These are phyloP conservation scores for Hortaea sp. DNA, from an alignment of 2,329 filamentous ascomycete genomes.

Conservation along the genomic window DNA sequence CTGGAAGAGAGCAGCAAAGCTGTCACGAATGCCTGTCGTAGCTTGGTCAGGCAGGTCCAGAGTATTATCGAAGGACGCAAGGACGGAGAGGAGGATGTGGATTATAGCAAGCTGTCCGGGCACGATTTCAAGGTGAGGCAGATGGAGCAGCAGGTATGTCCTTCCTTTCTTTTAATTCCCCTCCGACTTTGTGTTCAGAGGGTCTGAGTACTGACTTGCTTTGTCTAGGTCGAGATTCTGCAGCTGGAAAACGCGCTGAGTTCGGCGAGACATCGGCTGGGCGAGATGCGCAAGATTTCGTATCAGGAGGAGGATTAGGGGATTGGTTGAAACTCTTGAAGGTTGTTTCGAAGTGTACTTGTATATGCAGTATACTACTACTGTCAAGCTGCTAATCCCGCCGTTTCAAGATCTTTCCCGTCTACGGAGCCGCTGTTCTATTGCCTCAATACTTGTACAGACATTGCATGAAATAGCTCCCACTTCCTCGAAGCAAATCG, in stretches of 20 bases:
- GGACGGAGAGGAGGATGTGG: slow-evolving; percentile 67
- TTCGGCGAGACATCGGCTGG: slow-evolving; percentile 69
- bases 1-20: slow-evolving; percentile 88
- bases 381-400: background rate
- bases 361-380: background rate
- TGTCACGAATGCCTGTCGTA: slow-evolving; percentile 78
- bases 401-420: background rate
- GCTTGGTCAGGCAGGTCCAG: slow-evolving; percentile 87
- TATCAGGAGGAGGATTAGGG: slow-evolving; percentile 62
- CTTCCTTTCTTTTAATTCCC: background rate
- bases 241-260: slow-evolving; percentile 83
- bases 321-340: background rate
- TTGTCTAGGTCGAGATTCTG: slow-evolving; percentile 77
- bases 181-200: no score
- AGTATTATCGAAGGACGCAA: slow-evolving; percentile 79
- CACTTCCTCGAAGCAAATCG: no score
- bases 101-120: slow-evolving; percentile 77
- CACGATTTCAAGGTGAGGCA: slow-evolving; percentile 98
- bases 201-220: slow-evolving; percentile 2
- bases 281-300: slow-evolving; percentile 96
- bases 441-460: background rate
- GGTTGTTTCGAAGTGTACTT: background rate
- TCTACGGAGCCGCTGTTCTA: background rate
- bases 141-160: slow-evolving; percentile 95
- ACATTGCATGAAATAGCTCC: background rate